These are phyloP conservation scores for Yarrowia osloensis DNA, from an alignment of 805 yeast genomes.

Conservation along the genomic window DNA sequence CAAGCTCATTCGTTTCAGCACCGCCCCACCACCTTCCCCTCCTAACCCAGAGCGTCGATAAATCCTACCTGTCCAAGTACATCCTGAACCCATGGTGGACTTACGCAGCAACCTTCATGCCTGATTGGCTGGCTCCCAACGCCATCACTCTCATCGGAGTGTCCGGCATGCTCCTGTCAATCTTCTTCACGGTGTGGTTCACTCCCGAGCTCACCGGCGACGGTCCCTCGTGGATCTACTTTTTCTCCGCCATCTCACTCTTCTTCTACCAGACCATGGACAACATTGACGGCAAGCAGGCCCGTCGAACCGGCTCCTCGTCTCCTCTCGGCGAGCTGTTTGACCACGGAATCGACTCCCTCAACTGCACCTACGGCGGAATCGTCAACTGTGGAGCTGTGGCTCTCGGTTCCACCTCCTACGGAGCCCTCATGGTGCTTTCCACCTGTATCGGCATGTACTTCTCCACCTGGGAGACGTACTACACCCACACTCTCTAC, in stretches of 20 bases:
- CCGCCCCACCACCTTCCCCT: too few relatives aligned
- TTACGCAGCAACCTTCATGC: slow-evolving; percentile 74
- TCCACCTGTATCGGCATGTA: slow-evolving; percentile 60
- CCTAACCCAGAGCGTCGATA: slow-evolving; percentile 58
- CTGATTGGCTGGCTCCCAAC: slow-evolving; percentile 92
- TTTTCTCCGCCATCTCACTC: slow-evolving; percentile 75
- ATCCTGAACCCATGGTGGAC: slow-evolving; percentile 87
- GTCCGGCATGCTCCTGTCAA: slow-evolving; percentile 62
- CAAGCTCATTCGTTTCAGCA: too few relatives aligned
- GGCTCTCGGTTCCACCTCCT: slow-evolving; percentile 75
- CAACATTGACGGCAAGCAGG: slow-evolving; percentile 96
- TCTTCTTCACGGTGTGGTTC: slow-evolving; percentile 61
- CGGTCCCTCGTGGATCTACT: slow-evolving; percentile 77
- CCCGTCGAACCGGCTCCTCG: slow-evolving; percentile 88
- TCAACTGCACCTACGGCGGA: slow-evolving; percentile 78
- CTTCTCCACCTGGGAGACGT: slow-evolving; percentile 93
- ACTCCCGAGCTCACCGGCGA: slow-evolving; percentile 66
- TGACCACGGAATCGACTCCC: slow-evolving; percentile 80
- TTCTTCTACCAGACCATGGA: slow-evolving; percentile 95
- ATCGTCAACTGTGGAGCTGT: slow-evolving; percentile 74
- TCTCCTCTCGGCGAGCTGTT: slow-evolving; percentile 95
- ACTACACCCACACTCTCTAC: slow-evolving; percentile 81
- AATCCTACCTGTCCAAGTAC: slow-evolving; percentile 73
- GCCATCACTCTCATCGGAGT: slow-evolving; percentile 83
- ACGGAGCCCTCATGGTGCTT: slow-evolving; percentile 74